phyloP scores from a whole-genome alignment of 2,329 filamentous ascomycete species.

The Verticillium nonalfalfae region DNA sequence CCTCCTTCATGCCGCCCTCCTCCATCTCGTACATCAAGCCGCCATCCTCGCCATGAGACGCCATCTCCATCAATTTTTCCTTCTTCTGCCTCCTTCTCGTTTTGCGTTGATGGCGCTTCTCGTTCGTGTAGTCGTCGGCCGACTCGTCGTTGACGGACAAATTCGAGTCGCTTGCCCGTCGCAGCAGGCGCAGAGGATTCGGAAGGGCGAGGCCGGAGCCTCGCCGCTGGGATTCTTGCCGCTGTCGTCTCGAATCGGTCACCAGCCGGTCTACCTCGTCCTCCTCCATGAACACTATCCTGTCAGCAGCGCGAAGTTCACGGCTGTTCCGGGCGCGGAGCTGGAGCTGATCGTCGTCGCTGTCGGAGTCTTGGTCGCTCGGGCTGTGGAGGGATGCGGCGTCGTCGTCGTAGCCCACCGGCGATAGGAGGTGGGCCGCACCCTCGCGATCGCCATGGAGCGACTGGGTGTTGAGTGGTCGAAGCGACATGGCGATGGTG shows the following conservation, averaged over 20 bases:
- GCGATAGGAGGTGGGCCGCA: constrained; percentile 49
- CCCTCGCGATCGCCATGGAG: constrained; percentile 18
- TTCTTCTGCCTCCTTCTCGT: constrained; percentile 46
- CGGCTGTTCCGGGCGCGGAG: constrained; percentile 59
- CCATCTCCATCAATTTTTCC: constrained; percentile 44
- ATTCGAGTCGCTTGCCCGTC: constrained; percentile 26
- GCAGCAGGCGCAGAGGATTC: constrained; percentile 41
- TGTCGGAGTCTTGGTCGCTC: constrained; percentile 69
- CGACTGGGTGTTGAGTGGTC: constrained; percentile 4
- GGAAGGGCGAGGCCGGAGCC: constrained; percentile 43
- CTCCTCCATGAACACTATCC: constrained; percentile 67
- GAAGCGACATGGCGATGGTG: constrained; percentile 7
- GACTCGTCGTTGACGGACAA: constrained; percentile 32
- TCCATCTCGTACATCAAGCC: constrained; percentile 89
- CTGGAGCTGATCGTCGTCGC: constrained; percentile 66
- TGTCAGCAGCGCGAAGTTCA: constrained; percentile 64
- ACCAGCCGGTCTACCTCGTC: constrained; percentile 62
- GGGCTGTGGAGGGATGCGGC: constrained; percentile 59
- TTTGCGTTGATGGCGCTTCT: constrained; percentile 41
- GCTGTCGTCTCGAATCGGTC: constrained; percentile 39
- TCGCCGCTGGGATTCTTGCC: constrained; percentile 42
- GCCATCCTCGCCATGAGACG: constrained; percentile 60
- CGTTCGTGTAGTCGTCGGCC: constrained; percentile 45
- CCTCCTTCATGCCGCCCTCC: constrained; percentile 65
- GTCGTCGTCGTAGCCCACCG: constrained; percentile 61